A percentile compares a stretch with the other conserved stretches of the same genome.
phyloP scores from a whole-genome alignment of 192 early-diverging fungal genomes.

The Coemansia sp. region DNA sequence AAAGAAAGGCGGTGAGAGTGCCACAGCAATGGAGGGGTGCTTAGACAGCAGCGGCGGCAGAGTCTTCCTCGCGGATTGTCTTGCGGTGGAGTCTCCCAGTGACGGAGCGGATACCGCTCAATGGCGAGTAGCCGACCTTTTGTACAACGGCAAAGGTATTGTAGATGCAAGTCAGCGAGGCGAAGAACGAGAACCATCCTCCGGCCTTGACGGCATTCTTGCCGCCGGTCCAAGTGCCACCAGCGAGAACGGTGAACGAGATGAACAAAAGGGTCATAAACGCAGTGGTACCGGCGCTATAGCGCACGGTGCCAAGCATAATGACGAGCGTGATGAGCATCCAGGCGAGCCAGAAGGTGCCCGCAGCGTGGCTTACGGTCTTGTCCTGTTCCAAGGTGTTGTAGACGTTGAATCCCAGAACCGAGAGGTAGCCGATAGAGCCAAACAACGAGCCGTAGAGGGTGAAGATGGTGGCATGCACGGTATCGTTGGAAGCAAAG shows the following conservation, averaged over 20 bases:
- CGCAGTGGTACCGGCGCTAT: conserved; percentile 58
- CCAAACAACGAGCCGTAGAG: conserved; percentile 71
- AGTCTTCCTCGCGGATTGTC: conserved; percentile 27
- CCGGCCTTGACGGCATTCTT: conserved; percentile 59
- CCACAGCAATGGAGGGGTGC: not conserved
- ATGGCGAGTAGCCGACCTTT: conserved; percentile 42
- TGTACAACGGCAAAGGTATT: conserved; percentile 48
- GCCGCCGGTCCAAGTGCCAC: conserved; percentile 60
- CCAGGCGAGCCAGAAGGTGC: conserved; percentile 70
- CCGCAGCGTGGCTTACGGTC: conserved; percentile 58
- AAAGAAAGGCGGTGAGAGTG: not conserved
- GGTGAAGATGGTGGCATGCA: conserved; percentile 80
- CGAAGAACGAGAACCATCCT: conserved; percentile 74
- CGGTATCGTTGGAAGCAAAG: conserved; percentile 77
- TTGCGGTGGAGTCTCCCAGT: conserved; percentile 38
- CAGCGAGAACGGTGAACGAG: conserved; percentile 67
- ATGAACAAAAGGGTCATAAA: conserved; percentile 63
- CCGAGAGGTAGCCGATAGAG: conserved; percentile 52
- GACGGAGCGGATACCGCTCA: conserved; percentile 26
- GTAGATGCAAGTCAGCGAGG: conserved; percentile 73
- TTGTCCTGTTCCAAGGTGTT: conserved; percentile 54
- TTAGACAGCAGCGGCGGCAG: conserved; percentile 41
- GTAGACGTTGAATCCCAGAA: conserved; percentile 59
- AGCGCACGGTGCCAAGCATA: conserved; percentile 62
- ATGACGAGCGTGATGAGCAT: conserved; percentile 70